Evolutionary conservation across 805 yeast genomes (phyloP).

Genomic region (Suhomyces kilbournensis): DNA sequence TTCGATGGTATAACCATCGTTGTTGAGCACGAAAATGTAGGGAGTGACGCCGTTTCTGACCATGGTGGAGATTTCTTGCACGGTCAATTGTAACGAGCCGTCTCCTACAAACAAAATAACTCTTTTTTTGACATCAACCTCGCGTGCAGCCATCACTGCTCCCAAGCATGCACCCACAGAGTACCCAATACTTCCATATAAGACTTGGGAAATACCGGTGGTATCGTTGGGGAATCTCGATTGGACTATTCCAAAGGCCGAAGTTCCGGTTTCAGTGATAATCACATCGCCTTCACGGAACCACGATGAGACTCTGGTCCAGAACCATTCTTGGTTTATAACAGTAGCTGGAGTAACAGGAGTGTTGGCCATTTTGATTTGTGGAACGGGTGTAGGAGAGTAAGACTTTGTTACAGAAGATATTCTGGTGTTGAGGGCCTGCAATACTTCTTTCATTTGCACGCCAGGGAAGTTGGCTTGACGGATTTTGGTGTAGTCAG

Average conservation of each 20-base stretch:
- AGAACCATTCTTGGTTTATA: slow-evolving; percentile 62
- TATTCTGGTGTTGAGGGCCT: slow-evolving; percentile 34
- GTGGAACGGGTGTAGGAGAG: slow-evolving; percentile 55
- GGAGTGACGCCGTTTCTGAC: slow-evolving; percentile 65
- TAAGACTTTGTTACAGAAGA: slow-evolving; percentile 40
- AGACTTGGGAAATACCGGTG: slow-evolving; percentile 67
- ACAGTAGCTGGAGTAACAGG: slow-evolving; percentile 32
- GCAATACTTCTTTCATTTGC: slow-evolving; percentile 55
- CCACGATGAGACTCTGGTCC: slow-evolving; percentile 64
- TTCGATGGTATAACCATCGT: slow-evolving; percentile 74
- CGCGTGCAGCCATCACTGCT: slow-evolving; percentile 67
- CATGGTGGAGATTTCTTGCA: slow-evolving; percentile 69
- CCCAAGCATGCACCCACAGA: slow-evolving; percentile 67
- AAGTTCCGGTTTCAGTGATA: slow-evolving; percentile 72
- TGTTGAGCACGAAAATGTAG: slow-evolving; percentile 66
- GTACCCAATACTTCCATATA: slow-evolving; percentile 76
- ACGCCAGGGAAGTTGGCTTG: slow-evolving; percentile 70
- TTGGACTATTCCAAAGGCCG: slow-evolving; percentile 69
- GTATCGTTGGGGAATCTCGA: slow-evolving; percentile 61
- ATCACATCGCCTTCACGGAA: slow-evolving; percentile 64
- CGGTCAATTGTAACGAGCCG: slow-evolving; percentile 73
- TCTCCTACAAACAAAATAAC: slow-evolving; percentile 70
- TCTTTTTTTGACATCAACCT: slow-evolving; percentile 58
- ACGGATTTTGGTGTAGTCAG: slow-evolving; percentile 68
- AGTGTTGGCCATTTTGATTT: slow-evolving; percentile 43